Base-by-base conservation (phyloP, 495 filamentous ascomycete species). In the Aspergillus affinis region DNA sequence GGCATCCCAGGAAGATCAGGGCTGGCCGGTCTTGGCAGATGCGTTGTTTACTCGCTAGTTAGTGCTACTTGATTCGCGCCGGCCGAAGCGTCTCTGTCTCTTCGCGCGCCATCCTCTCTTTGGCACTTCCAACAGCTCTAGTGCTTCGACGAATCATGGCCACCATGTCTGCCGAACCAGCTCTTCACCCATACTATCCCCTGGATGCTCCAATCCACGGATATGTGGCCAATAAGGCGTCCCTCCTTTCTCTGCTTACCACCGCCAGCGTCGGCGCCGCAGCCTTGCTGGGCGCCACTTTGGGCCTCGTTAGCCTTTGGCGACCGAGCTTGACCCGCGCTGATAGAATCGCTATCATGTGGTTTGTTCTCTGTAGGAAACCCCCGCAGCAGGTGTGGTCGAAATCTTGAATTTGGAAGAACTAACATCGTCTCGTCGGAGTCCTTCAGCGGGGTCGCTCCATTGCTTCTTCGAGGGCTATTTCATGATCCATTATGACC, bases 381-480 rank as follows among this genome's bases (percentile, higher is more conserved):
- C 10, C n/a, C 51, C 19, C 30, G 19, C 32, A 46, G 36, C 41
- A 26, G 36, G 13, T 41, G 36, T 57, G 8, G 27, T 21, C 26
- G 46, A 30, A 29, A 41, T 13, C 23, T 23, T 30, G 21, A 41
- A 44, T 30, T 9, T 1, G 55, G 17, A 6, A 44, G 48, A 32
- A 44, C 46, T 52, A 30, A 46, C 26, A 18, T 48, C 61, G 57
- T 69, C 27, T 62, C 13, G 36, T 41, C 36, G 36, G 12, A 50
- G 41, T 58, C 21, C 18, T 47, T 9, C 20, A 91, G 88, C 77
- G 54, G 86, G 86, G 19, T 79, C 66, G 49, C 79, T 93, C 19
- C 91, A 95, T 69, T 82, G 88, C 52, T 85, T 91, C 67, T 93
- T 95, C 66, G 91, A 95, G 76, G 89, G 91, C n/a, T 93, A 92